Evolutionary conservation across 2,329 filamentous ascomycete genomes (phyloP), one percentile per base, ranked within the genome.

Genomic region (Ophiostoma australiae): DNA sequence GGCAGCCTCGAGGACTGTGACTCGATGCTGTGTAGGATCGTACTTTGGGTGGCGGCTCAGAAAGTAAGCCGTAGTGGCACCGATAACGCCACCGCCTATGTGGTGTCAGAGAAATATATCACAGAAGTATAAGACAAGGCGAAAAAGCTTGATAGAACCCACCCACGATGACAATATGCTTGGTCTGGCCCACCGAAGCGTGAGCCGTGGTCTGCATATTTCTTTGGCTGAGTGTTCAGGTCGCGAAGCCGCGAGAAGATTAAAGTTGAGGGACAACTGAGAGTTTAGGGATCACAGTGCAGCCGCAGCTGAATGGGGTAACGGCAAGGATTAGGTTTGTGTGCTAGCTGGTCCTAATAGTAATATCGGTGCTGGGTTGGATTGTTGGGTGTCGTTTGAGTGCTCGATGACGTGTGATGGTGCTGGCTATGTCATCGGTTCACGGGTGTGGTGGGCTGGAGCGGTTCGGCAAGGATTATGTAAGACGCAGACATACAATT

Each of bases 21-120:
- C 90, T 70, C 84, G 89, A 79, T 97, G 92, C 70, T 87, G 86
- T 31, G 86, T 80, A 61, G 89, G 88, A 78, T 95, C 86, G 82
- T 91, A 98, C 39, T 86, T 89, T 37, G 92, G 89, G 79, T 98
- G 94, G 74, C 92, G 89, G 1, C 93, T 95, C 63, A 98, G 84
- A 78, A 90, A 98, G 80, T 98, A 98, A 72, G 94, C 94, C 5
- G 92, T 93, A 68, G 92, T 95, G 79, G 89, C 91, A 77, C 95
- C 95, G 76, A 98, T 97, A 74, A 98, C 93, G 76, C 94, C 94
- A 75, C 93, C 94, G 75, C 94, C 93, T 93, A 68, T 23, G 27
- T 31, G 11, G 39, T 68, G 2, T 13, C n/a, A 55, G 72, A 11
- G 15, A 41, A 4, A 13, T 41, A 41, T 15, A 41, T 41, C 13